phyloP scores from a whole-genome alignment of 805 yeast genomes.

The Naumovozyma baii region DNA sequence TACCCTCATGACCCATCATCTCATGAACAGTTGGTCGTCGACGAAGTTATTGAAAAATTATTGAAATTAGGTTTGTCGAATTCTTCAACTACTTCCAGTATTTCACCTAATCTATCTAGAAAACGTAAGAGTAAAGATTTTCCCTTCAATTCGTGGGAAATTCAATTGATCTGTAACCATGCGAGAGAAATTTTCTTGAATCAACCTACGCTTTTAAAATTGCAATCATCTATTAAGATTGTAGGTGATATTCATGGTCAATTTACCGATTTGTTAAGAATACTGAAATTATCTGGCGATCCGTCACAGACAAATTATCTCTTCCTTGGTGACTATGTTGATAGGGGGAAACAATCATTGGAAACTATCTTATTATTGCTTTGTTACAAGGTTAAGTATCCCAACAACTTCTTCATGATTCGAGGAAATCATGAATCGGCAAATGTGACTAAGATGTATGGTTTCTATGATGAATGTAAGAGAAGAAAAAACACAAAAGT shows the following conservation, averaged over 20 bases:
- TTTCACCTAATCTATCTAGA: constrained; percentile 18
- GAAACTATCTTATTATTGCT: constrained; percentile 82
- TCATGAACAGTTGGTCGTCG: constrained; percentile 39
- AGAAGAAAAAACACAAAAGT: constrained; percentile 81
- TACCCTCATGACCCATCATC: constrained; percentile 23
- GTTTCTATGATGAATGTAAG: constrained; percentile 96
- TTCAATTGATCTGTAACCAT: constrained; percentile 46
- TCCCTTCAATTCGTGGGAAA: constrained; percentile 42
- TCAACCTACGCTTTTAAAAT: constrained; percentile 55
- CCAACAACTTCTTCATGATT: constrained; percentile 85
- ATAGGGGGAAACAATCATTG: constrained; percentile 90
- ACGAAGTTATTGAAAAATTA: constrained; percentile 52
- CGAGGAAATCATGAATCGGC: constrained; percentile 98
- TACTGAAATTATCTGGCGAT: constrained; percentile 89
- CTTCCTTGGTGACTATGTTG: constrained; percentile 94
- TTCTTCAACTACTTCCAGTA: constrained; percentile 9
- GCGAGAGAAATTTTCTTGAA: constrained; percentile 50
- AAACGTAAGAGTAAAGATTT: constrained; percentile 29
- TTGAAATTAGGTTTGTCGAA: constrained; percentile 41
- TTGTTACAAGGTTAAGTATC: constrained; percentile 91
- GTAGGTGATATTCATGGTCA: constrained; percentile 97
- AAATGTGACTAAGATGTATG: constrained; percentile 90
- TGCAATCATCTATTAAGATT: constrained; percentile 71
- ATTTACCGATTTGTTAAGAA: constrained; percentile 79
- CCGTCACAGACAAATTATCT: constrained; percentile 90